These are phyloP conservation scores for Fusarium newnesense DNA, from an alignment of 2,329 filamentous ascomycete species.

Conservation along the genomic window DNA sequence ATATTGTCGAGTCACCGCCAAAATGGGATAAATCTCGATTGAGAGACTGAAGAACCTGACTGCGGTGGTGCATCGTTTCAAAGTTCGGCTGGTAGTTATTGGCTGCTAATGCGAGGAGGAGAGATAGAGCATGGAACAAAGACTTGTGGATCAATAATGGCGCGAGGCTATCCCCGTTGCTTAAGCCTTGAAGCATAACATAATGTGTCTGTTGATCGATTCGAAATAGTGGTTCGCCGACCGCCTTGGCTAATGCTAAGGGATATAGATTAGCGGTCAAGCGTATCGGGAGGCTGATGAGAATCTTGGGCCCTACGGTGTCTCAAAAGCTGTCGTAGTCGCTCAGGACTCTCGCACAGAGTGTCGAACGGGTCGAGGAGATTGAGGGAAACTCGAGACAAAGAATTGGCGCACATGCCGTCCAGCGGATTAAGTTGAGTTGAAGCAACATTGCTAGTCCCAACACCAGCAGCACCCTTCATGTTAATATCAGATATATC, in stretches of 20 bases:
- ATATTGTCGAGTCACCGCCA: rapidly evolving
- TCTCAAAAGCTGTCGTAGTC: neutral
- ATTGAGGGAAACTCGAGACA: neutral
- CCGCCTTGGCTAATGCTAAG: neutral
- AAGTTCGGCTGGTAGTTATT: neutral
- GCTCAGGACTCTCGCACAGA: neutral
- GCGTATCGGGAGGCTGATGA: rapidly evolving
- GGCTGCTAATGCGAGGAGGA: neutral
- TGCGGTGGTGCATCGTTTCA: neutral
- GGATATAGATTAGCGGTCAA: neutral
- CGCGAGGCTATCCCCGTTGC: rapidly evolving
- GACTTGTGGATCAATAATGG: neutral
- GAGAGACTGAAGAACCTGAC: neutral
- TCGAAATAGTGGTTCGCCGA: conserved; percentile 3
- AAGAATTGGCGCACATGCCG: rapidly evolving
- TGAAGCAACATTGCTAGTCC: neutral
- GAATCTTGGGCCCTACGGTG: neutral
- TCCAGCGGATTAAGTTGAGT: rapidly evolving
- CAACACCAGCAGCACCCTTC: rapidly evolving
- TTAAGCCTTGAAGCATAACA: neutral
- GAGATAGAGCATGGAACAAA: conserved; percentile 2
- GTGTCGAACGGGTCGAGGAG: conserved; percentile 5
- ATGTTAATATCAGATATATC: rapidly evolving
- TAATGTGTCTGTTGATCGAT: neutral
- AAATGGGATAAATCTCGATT: neutral